Evolutionary conservation across 495 filamentous ascomycete species (phyloP), one percentile per base, ranked within the genome.

Genomic region (Apiosordaria backusii): DNA sequence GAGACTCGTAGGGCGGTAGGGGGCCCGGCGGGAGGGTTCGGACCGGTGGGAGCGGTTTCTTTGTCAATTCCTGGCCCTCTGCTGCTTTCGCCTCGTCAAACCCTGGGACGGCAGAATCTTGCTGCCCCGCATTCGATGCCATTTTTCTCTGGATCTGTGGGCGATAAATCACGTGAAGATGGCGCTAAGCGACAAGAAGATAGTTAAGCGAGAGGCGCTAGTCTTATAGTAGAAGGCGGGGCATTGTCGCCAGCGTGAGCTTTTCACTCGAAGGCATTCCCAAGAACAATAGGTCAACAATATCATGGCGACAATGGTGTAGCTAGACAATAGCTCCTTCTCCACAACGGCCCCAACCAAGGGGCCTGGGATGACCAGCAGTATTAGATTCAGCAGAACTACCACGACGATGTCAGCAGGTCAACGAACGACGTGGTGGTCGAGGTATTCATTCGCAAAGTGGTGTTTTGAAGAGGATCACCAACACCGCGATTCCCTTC

Each of bases 81-180:
- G 35, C 58, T 50, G 66, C 63, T 64, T 64, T 59, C 57, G 65
- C 58, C 66, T 69, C 19, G 4, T 50, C 65, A 58, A 60, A 61
- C 24, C 29, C 64, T 62, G 27, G 52, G 62, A 57, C 62, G 18
- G 40, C 67, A 68, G 70, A 72, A 74, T 70, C 68, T 70, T 68
- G 66, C 25, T 68, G 72, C 72, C 70, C 70, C 72, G 70, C 72
- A 74, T 68, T 65, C 57, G 65, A 68, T 60, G 70, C 72, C 72
- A 74, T 72, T 72, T 74, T 73, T 74, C 68, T 60, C 40, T 60
- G 59, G 63, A 57, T 74, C 62, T 72, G 72, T 72, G 70, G 63
- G 71, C 62, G 55, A 57, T 13, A 45, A 27, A 61, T 74, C 72
- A 74, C 72, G 72, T 74, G 71, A 6, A 26, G 1, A 18, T 9